Evolutionary conservation across 345 rosid species (phyloP).

Genomic region (Eucalyptus globulus): DNA sequence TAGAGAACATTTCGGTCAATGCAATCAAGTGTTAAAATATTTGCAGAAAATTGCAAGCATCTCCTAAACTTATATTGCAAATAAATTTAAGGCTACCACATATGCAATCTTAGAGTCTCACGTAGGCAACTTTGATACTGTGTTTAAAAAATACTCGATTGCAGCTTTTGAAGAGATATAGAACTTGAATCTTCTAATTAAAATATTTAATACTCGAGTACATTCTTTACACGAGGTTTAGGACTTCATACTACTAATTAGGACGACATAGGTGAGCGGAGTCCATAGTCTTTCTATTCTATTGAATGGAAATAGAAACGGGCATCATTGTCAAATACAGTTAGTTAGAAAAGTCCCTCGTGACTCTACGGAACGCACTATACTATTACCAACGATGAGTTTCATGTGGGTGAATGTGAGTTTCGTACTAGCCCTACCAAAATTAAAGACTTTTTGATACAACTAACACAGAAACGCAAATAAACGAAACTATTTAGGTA

Average conservation of each 20-base stretch:
- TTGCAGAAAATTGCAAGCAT: background rate
- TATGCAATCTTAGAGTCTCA: background rate
- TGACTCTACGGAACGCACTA: background rate
- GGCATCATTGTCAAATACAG: background rate
- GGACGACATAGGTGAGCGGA: background rate
- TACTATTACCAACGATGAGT: background rate
- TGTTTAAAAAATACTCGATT: background rate
- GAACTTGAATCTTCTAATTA: background rate
- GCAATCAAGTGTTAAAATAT: background rate
- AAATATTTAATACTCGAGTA: background rate
- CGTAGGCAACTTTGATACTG: background rate
- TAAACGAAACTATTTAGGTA: no score
- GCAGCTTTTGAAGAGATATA: background rate
- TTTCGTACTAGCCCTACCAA: no score
- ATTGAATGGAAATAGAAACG: background rate
- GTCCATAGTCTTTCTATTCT: background rate
- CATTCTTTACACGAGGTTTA: background rate
- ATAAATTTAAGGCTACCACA: background rate
- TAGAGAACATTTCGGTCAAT: background rate
- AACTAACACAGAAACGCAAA: accelerated
- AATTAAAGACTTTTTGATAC: no score
- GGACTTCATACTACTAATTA: background rate
- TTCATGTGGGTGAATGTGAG: background rate
- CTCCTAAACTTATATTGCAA: background rate
- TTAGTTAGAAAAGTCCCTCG: background rate